Percentiles rank a stretch among this genome's conserved stretches.
Conservation (phyloP, 2,329 filamentous ascomycete genomes). For the Mycosphaerelloides madeirae region DNA sequence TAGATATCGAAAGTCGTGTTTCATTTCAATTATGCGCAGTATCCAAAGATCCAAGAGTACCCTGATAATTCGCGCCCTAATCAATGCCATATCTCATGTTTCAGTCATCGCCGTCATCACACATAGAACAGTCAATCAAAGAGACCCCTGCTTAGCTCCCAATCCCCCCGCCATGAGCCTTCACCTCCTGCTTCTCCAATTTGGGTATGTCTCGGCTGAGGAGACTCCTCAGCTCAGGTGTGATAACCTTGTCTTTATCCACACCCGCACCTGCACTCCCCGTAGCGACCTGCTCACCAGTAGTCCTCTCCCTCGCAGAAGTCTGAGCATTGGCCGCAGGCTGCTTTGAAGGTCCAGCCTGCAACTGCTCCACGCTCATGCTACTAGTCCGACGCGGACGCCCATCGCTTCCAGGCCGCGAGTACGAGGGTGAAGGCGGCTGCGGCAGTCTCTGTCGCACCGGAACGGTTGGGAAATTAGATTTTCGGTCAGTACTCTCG, state of each 20-base stretch:
- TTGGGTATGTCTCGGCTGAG: constrained; percentile 57
- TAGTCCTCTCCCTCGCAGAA: constrained; percentile 39
- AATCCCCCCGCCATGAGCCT: constrained; percentile 34
- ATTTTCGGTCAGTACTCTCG: constrained; percentile 86
- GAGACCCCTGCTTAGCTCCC: constrained; percentile 1
- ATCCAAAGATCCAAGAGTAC: no score
- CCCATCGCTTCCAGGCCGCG: constrained; percentile 20
- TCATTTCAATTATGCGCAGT: no score
- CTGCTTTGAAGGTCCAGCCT: constrained; percentile 3
- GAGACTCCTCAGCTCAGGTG: constrained; percentile 57
- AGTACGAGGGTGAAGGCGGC: constrained; percentile 19
- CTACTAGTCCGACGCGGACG: constrained; percentile 12
- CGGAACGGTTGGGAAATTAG: constrained; percentile 65
- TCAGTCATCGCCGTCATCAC: background rate
- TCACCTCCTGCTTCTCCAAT: constrained; percentile 44
- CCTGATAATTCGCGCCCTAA: no score
- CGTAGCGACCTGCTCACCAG: constrained; percentile 25
- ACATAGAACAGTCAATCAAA: no score
- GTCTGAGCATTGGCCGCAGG: constrained; percentile 15
- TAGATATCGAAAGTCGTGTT: no score
- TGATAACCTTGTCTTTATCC: constrained; percentile 53
- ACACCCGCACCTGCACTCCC: constrained; percentile 20
- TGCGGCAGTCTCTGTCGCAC: constrained; percentile 46
- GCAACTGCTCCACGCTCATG: constrained; percentile 1
- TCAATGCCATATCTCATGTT: background rate